phyloP scores from a whole-genome alignment of 2,329 filamentous ascomycete species.

The Neonectria coccinea region DNA sequence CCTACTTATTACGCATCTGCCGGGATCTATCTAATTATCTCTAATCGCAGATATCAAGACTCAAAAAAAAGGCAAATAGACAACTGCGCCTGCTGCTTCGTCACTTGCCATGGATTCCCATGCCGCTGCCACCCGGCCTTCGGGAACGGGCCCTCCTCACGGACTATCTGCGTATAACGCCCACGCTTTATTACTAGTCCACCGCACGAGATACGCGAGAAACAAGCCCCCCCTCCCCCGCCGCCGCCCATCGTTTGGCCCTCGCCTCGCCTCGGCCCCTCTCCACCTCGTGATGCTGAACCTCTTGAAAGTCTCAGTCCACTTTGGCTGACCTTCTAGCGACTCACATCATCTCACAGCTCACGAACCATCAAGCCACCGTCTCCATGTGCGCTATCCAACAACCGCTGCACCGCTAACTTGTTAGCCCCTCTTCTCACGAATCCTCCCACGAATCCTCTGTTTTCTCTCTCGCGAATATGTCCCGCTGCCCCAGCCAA shows the following conservation, averaged over 20 bases:
- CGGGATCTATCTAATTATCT: neutral
- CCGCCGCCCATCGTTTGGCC: conserved; percentile 1
- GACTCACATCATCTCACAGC: conserved; percentile 26
- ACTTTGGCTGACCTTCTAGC: conserved; percentile 24
- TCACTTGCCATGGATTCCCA: conserved; percentile 33
- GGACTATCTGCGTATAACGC: conserved; percentile 9
- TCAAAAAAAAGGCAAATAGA: neutral
- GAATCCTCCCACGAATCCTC: neutral
- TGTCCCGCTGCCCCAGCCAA: conserved; percentile 21
- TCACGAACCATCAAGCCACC: conserved; percentile 42
- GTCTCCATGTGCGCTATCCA: conserved; percentile 24
- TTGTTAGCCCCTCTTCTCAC: conserved; percentile 25
- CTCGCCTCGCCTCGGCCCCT: conserved; percentile 28
- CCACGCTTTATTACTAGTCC: conserved; percentile 34
- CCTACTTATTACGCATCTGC: neutral
- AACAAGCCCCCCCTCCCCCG: conserved; percentile 36
- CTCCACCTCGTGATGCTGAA: conserved; percentile 40
- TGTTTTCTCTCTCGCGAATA: neutral
- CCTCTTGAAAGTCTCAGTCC: conserved; percentile 23
- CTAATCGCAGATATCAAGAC: neutral
- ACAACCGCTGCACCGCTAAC: conserved; percentile 34
- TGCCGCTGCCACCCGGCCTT: conserved; percentile 32
- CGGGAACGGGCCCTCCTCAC: conserved; percentile 2
- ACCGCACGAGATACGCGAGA: conserved; percentile 44
- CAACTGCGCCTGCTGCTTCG: conserved; percentile 16